Conservation (phyloP, 805 yeast genomes). For the Barnettozyma salicaria region DNA sequence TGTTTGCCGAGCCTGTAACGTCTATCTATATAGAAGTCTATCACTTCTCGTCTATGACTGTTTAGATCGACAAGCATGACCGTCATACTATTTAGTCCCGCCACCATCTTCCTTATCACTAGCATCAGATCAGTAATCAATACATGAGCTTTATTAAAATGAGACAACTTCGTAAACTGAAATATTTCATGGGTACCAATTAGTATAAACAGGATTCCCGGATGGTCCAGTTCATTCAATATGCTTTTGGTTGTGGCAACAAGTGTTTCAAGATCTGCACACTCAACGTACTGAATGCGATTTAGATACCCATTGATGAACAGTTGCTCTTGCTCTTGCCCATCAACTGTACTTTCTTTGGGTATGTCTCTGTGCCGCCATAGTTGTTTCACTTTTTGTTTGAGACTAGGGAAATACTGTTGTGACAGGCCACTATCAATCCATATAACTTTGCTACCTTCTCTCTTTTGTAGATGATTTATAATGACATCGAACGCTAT, state of each 20-base stretch:
- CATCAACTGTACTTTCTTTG: no score
- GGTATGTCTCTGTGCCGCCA: no score
- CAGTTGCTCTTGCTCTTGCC: background rate
- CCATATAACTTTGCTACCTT: no score
- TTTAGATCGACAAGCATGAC: conserved; percentile 3
- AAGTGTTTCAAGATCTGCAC: background rate
- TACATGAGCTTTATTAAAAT: conserved; percentile 1
- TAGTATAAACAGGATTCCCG: background rate
- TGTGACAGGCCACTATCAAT: no score
- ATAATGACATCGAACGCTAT: no score
- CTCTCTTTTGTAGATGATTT: no score
- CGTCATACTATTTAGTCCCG: background rate
- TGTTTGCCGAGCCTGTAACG: background rate
- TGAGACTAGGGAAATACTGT: no score
- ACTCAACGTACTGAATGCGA: conserved; percentile 3
- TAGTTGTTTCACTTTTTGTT: no score
- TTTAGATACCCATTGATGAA: background rate
- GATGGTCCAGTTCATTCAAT: background rate
- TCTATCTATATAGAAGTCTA: conserved; percentile 1
- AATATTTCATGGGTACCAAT: conserved; percentile 3
- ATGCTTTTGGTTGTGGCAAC: no score
- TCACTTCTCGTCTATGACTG: background rate
- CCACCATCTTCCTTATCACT: background rate
- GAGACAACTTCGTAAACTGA: background rate
- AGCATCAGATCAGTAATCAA: conserved; percentile 1